These are phyloP conservation scores for Oryza glaberrima DNA, from an alignment of 176 grass and related monocot genomes.

Conservation along the genomic window DNA sequence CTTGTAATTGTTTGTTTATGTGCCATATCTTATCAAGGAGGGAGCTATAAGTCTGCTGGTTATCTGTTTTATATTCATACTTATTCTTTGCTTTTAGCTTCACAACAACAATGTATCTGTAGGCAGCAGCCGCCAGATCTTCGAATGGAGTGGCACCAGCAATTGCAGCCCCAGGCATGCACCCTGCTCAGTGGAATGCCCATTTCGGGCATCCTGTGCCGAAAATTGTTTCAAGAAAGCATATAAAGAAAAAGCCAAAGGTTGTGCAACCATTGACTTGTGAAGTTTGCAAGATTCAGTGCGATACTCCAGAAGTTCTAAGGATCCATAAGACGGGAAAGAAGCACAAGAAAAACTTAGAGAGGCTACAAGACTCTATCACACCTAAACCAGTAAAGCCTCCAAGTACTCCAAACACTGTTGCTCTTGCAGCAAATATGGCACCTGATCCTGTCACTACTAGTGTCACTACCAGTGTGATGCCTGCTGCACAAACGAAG, in stretches of 20 bases:
- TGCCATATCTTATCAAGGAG: background rate
- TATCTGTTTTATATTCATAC: background rate
- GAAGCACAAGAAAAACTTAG: slow-evolving; percentile 85
- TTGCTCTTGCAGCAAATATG: slow-evolving; percentile 14
- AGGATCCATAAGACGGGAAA: slow-evolving; percentile 69
- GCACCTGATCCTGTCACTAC: slow-evolving; percentile 20
- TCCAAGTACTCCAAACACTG: slow-evolving; percentile 23
- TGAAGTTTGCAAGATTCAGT: slow-evolving; percentile 78
- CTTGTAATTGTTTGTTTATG: background rate
- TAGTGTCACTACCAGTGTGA: slow-evolving; percentile 16
- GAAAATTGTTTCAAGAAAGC: slow-evolving; percentile 41
- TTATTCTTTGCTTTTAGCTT: slow-evolving; percentile 1
- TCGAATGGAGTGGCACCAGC: slow-evolving; percentile 42
- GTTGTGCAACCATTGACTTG: slow-evolving; percentile 54
- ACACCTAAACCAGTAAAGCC: slow-evolving; percentile 46
- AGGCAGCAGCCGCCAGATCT: slow-evolving; percentile 47
- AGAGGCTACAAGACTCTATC: slow-evolving; percentile 69
- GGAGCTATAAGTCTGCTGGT: background rate
- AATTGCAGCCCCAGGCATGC: slow-evolving; percentile 24
- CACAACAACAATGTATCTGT: background rate
- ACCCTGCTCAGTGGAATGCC: slow-evolving; percentile 49
- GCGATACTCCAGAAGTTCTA: slow-evolving; percentile 65
- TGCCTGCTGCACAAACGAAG: slow-evolving; percentile 21
- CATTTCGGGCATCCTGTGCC: slow-evolving; percentile 44
- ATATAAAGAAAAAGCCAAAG: slow-evolving; percentile 45